Percentiles rank a stretch among this genome's conserved stretches.
Evolutionary conservation across 345 rosid genomes (phyloP).

Genomic region (Sonneratia caseolaris): DNA sequence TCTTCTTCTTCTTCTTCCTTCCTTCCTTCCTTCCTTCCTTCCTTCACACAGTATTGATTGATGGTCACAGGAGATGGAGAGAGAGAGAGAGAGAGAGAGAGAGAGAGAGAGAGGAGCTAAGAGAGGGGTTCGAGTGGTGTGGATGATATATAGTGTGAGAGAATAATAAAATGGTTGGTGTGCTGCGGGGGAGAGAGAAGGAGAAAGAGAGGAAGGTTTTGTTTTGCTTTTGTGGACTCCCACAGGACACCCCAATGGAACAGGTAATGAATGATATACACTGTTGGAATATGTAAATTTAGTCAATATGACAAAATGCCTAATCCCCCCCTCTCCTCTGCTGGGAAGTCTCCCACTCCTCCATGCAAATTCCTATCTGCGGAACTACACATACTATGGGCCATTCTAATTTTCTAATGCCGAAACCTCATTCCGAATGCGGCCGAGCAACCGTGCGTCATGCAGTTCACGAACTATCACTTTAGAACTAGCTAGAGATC

Average conservation of each 20-base stretch:
- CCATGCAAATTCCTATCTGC: not conserved
- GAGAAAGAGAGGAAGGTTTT: not conserved
- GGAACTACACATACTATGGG: too few species aligned
- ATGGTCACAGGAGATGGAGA: conserved; percentile 1
- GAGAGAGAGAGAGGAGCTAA: conserved; percentile 12
- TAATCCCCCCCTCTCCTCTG: not conserved
- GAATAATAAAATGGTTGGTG: not conserved
- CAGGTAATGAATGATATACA: not conserved
- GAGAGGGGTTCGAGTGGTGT: conserved; percentile 13
- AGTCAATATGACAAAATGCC: not conserved
- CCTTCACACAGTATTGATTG: not conserved
- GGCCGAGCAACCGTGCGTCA: too few species aligned
- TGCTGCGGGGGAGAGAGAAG: not conserved
- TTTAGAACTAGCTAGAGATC: too few species aligned
- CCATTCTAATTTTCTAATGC: too few species aligned
- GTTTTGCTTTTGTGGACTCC: conserved; percentile 1
- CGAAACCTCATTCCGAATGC: too few species aligned
- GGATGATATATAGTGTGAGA: conserved; percentile 8
- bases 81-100: conserved; percentile 10
- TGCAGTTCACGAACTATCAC: too few species aligned
- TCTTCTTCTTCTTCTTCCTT: not conserved
- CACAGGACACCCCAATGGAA: conserved; percentile 4
- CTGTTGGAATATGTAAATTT: not conserved
- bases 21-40: not conserved
- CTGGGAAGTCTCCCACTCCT: not conserved